These are phyloP conservation scores for Exophiala aquamarina DNA, from an alignment of 2,329 filamentous ascomycete species.

Conservation along the genomic window DNA sequence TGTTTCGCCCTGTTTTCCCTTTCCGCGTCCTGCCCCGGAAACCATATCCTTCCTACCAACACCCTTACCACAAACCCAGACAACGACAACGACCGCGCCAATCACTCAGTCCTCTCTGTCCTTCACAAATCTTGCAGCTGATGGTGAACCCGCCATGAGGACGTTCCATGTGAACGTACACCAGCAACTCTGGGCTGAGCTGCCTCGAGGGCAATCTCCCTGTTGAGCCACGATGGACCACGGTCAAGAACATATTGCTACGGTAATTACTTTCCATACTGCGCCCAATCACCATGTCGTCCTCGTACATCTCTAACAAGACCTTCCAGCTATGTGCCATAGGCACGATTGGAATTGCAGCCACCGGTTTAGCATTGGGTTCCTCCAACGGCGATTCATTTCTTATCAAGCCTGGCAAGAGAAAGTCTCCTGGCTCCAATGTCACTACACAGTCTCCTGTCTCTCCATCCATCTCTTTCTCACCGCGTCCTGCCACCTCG, in stretches of 20 bases:
- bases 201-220: slow-evolving; percentile 20
- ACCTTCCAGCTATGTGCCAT: slow-evolving; percentile 59
- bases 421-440: slow-evolving; percentile 37
- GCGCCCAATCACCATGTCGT: no score
- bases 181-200: slow-evolving; percentile 21
- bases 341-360: slow-evolving; percentile 62
- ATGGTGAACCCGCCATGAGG: slow-evolving; percentile 44
- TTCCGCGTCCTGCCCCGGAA: neutral
- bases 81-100: slow-evolving; percentile 33
- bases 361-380: slow-evolving; percentile 58
- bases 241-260: slow-evolving; percentile 25
- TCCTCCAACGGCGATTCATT: slow-evolving; percentile 41
- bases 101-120: slow-evolving; percentile 30
- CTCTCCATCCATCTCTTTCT: slow-evolving; percentile 30
- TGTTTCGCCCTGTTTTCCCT: slow-evolving; percentile 3
- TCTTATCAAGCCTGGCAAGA: slow-evolving; percentile 32
- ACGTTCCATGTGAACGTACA: slow-evolving; percentile 12
- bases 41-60: neutral
- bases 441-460: slow-evolving; percentile 19
- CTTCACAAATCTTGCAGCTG: slow-evolving; percentile 36
- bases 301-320: neutral
- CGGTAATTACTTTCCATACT: no score
- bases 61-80: neutral
- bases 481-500: slow-evolving; percentile 31
- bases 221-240: slow-evolving; percentile 21